phyloP scores from a whole-genome alignment of 352 stramenopile species.

The Phytophthora palmivora region DNA sequence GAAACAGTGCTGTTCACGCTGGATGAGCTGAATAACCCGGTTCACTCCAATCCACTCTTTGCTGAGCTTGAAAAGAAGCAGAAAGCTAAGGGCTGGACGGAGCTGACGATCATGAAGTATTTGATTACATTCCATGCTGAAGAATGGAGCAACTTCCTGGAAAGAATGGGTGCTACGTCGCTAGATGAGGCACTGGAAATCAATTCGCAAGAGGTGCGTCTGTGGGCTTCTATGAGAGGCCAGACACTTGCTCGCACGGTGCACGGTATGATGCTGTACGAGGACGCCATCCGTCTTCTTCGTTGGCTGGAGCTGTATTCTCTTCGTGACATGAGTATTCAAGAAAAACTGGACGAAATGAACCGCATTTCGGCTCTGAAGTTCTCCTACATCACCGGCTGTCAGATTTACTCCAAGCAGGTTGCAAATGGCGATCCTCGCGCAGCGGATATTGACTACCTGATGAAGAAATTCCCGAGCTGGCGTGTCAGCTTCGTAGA shows the following conservation, averaged over 20 bases:
- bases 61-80: constrained; percentile 74
- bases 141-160: constrained; percentile 90
- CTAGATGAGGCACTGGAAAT: constrained; percentile 76
- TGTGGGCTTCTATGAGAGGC: constrained; percentile 87
- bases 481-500: constrained; percentile 92
- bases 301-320: constrained; percentile 86
- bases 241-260: constrained; percentile 90
- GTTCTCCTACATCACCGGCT: constrained; percentile 91
- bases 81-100: constrained; percentile 73
- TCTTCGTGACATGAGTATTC: constrained; percentile 60
- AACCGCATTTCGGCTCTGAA: constrained; percentile 87
- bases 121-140: constrained; percentile 89
- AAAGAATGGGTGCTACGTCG: constrained; percentile 74
- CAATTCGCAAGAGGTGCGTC: constrained; percentile 74
- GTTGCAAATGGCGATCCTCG: constrained; percentile 75
- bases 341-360: constrained; percentile 83
- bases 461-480: constrained; percentile 91
- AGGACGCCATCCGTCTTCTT: constrained; percentile 86
- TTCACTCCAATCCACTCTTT: constrained; percentile 86
- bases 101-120: constrained; percentile 90
- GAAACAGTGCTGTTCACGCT: constrained; percentile 89
- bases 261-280: constrained; percentile 92
- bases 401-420: constrained; percentile 89
- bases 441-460: constrained; percentile 89
- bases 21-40: constrained; percentile 86